These are phyloP conservation scores for Cladophialophora chaetospira DNA, from an alignment of 2,329 filamentous ascomycete species.

Conservation along the genomic window DNA sequence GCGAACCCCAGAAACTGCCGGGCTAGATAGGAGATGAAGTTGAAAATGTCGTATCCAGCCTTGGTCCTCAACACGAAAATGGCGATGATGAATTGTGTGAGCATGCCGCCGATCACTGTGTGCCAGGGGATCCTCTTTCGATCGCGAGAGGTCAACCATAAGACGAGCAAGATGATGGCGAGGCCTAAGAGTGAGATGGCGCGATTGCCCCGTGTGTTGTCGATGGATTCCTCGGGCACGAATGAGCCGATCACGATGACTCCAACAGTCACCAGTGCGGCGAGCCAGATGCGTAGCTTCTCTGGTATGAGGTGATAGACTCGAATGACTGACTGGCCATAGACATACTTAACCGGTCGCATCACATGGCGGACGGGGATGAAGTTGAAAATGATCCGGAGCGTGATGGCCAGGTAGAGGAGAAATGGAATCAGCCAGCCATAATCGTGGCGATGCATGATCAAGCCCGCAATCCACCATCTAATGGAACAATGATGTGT, in stretches of 20 bases:
- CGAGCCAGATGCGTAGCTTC: slow-evolving; percentile 64
- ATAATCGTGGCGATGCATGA: slow-evolving; percentile 70
- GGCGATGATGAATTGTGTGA: slow-evolving; percentile 83
- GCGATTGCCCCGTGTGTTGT: slow-evolving; percentile 79
- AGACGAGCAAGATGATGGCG: slow-evolving; percentile 64
- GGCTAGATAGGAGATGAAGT: slow-evolving; percentile 77
- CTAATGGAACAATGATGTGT: slow-evolving; percentile 11
- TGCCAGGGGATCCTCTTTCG: slow-evolving; percentile 66
- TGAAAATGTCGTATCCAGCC: slow-evolving; percentile 87
- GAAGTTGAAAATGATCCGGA: slow-evolving; percentile 74
- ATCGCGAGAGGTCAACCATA: slow-evolving; percentile 73
- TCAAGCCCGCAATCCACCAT: slow-evolving; percentile 76
- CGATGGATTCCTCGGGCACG: slow-evolving; percentile 66
- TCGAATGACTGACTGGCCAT: slow-evolving; percentile 65
- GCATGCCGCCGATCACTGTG: slow-evolving; percentile 84
- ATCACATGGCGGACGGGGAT: slow-evolving; percentile 68
- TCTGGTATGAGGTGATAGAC: slow-evolving; percentile 66
- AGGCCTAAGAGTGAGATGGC: slow-evolving; percentile 80
- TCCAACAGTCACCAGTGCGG: slow-evolving; percentile 64
- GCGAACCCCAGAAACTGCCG: slow-evolving; percentile 76
- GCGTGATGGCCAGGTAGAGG: slow-evolving; percentile 71
- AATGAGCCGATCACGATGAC: slow-evolving; percentile 80
- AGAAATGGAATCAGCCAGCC: slow-evolving; percentile 87
- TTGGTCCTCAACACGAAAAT: slow-evolving; percentile 82
- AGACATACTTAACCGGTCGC: slow-evolving; percentile 66